Evolutionary conservation across 441 rosid genomes (phyloP).

Genomic region (Theobroma grandiflorum): DNA sequence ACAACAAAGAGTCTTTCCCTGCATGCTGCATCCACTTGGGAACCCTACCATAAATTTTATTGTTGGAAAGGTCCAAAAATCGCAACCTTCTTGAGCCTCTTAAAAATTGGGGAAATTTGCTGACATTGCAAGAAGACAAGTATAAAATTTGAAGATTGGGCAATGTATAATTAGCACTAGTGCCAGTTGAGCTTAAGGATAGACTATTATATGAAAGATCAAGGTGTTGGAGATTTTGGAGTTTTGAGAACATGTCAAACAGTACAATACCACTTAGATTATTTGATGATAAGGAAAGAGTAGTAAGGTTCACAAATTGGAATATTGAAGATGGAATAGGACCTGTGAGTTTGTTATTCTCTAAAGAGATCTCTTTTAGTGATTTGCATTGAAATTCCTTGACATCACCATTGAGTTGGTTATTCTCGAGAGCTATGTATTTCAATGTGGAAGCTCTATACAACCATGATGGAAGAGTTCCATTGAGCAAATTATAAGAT

Average conservation of each 20-base stretch:
- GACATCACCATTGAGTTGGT: conserved; percentile 12
- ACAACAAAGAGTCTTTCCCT: not conserved
- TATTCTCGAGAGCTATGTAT: not conserved
- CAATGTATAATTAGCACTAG: not conserved
- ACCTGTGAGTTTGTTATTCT: conserved; percentile 16
- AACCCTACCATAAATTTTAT: conserved; percentile 24
- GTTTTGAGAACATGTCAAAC: not conserved
- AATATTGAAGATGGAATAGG: not conserved
- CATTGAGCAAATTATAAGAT: not conserved
- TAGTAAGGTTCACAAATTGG: not conserved
- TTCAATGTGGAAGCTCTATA: not conserved
- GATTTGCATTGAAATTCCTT: not conserved
- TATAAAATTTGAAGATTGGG: not conserved
- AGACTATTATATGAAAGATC: conserved; percentile 16
- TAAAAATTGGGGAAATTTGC: conserved; percentile 26
- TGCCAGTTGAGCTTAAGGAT: not conserved
- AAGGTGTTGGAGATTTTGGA: not conserved
- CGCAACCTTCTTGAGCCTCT: not conserved
- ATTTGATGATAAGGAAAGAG: conserved; percentile 32
- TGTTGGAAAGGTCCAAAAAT: conserved; percentile 25
- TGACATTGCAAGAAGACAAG: conserved; percentile 17
- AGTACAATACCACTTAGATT: conserved; percentile 1
- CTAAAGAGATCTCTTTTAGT: not conserved
- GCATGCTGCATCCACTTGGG: not conserved
- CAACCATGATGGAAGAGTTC: too few relatives aligned